phyloP scores from a whole-genome alignment of 1,284 basidiomycete species.

The Ustilago esculenta region DNA sequence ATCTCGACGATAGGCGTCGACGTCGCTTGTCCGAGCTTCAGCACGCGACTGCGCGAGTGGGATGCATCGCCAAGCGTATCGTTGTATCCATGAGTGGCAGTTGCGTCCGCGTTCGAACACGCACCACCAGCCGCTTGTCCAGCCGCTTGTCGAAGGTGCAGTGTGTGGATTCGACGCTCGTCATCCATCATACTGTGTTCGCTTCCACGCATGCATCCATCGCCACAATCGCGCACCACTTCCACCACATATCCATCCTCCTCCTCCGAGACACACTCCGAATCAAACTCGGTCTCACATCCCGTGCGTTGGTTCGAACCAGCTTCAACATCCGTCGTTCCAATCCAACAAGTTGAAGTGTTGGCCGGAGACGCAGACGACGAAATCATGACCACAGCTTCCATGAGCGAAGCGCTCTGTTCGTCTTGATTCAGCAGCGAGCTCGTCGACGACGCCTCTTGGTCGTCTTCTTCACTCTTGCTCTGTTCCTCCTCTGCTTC shows the following conservation, averaged over 20 bases:
- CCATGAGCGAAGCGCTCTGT: constrained; percentile 4
- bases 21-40: constrained; percentile 49
- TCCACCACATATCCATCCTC: constrained; percentile 14
- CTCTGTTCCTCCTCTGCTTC: not conserved
- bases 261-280: constrained; percentile 6
- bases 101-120: not conserved
- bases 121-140: constrained; percentile 11
- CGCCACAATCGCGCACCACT: constrained; percentile 28
- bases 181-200: constrained; percentile 18
- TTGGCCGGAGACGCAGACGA: constrained; percentile 11
- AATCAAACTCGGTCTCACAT: not conserved
- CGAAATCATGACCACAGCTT: constrained; percentile 17
- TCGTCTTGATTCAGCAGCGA: constrained; percentile 21
- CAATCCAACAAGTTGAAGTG: constrained; percentile 1
- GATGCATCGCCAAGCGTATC: constrained; percentile 22
- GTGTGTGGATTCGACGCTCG: constrained; percentile 35
- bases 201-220: constrained; percentile 9
- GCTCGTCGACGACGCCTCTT: constrained; percentile 3
- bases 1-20: constrained; percentile 60
- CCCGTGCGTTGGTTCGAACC: not conserved
- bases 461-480: not conserved
- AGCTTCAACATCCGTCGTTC: not conserved
- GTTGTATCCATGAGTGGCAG: no score
- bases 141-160: constrained; percentile 30
- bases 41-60: constrained; percentile 43